Base-by-base conservation (phyloP, 106 monocot species). In the Allium fistulosum region DNA sequence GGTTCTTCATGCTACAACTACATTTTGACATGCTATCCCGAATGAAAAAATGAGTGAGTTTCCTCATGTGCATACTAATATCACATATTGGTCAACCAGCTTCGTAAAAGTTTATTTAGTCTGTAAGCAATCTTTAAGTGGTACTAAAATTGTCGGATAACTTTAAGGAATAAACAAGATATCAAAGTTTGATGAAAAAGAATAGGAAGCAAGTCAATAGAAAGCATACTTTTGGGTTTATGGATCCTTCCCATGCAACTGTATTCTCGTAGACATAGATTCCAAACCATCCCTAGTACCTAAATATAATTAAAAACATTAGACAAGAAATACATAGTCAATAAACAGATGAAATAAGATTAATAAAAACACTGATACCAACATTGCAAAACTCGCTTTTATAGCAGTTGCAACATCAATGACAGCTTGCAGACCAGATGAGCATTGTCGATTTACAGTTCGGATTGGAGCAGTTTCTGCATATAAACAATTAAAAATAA, bases 401-500 rank as follows among this genome's bases (percentile, higher is more conserved):
- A 97, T 97, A 17, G 92, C 81, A 70, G 97, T 85, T 62, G 82
- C 97, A 60, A 97, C 97, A 82, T 97, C 97, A 62, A 88, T 91
- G 61, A 97, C 89, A 61, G 97, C 97, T 75, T 97, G 97, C 67
- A 97, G 84, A 13, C 97, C 92, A 69, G 92, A 97, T 4, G 97
- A 97, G 56, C 97, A 97, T 63, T 97, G 97, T 10, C 97, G 73
- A 61, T 97, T 97, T 49, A 97, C 97, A 14, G 97, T 97, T 75
- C 89, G 78, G 57, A 97, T 16, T 48, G 97, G 97, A 49, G 88
- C 97, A 71, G 82, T 97, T 67, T 97, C 97, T 97, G 72, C 12
- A 49, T 58, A 16, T 48, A 7, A 13, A 50, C 5, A 37, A 22
- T 22, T 22, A 22, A 22, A 22, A 37, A 59, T 13, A 75, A 61